Evolutionary conservation across 345 rosid species (phyloP), one percentile per base, ranked within the genome.

Genomic region (Leavenworthia alabamica): DNA sequence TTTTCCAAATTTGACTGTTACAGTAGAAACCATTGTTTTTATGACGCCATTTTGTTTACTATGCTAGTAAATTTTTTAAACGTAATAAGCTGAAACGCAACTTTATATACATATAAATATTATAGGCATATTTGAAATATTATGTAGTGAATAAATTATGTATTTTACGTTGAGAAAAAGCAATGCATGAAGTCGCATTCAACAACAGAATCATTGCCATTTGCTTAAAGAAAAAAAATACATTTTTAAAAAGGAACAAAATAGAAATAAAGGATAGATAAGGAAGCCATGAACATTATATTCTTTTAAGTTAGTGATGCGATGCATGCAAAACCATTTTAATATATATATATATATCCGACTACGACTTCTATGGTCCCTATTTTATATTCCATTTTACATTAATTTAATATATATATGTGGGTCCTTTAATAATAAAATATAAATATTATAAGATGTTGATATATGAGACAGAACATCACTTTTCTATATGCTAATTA

Each of bases 131-230:
- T 5, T 26, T 13, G 32, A 32, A 4, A 60, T 23, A n/a, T 1
- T 47, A 47, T 24, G 32, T 36, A 24, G 50, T n/a, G 14, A 37
- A 62, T 35, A 50, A 41, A 31, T 33, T 62, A 32, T 67, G 44
- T 65, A 56, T 45, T 81, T 86, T 81, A 89, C 94, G 96, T 89
- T 70, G 89, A 71, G 74, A 70, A 76, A 83, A 83, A 82, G 89
- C 88, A 83, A 85, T 89, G 99, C 97, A 89, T 93, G 99, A 66
- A 66, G 68, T 75, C 71, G 66, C 77, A 72, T 42, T 85, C 89
- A 56, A 81, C 86, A 82, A 64, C 83, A 77, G 81, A 60, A 73
- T 73, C 63, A 66, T 72, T 66, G 42, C 57, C 54, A 44, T 51
- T 50, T 59, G 23, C 59, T 64, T 67, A 66, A 65, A 72, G 33